Percentiles rank a stretch among this genome's conserved stretches.
phyloP scores from a whole-genome alignment of 176 grass and related monocot genomes.

The Paspalum notatum region DNA sequence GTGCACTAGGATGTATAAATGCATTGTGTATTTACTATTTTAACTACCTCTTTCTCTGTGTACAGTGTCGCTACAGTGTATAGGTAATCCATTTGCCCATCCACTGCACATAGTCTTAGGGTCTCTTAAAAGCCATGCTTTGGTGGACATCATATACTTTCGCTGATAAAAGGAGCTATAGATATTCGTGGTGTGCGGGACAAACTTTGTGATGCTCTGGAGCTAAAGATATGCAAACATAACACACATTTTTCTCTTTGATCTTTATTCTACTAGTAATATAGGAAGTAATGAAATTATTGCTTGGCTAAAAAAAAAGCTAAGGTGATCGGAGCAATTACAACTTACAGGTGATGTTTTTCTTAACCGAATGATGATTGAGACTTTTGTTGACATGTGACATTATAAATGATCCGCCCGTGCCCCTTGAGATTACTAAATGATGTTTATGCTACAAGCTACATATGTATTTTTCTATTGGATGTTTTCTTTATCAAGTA shows the following conservation, averaged over 20 bases:
- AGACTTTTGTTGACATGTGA: not conserved
- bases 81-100: too few relatives aligned
- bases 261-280: not conserved
- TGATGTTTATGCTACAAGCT: slow-evolving; percentile 17
- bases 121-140: not conserved
- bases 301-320: slow-evolving; percentile 8
- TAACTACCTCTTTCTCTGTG: too few relatives aligned
- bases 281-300: not conserved
- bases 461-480: not conserved
- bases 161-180: slow-evolving; percentile 18
- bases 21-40: too few relatives aligned
- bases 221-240: not conserved
- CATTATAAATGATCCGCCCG: slow-evolving; percentile 1
- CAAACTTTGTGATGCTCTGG: slow-evolving; percentile 5
- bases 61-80: too few relatives aligned
- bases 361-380: not conserved
- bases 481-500: not conserved
- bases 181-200: not conserved
- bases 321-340: not conserved
- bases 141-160: not conserved
- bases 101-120: not conserved
- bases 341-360: not conserved
- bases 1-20: too few relatives aligned
- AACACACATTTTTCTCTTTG: not conserved
- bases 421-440: slow-evolving; percentile 13